A percentile compares a stretch with the other conserved stretches of the same genome.
Evolutionary conservation across 805 yeast species (phyloP).

Genomic region (Candida caryicola): DNA sequence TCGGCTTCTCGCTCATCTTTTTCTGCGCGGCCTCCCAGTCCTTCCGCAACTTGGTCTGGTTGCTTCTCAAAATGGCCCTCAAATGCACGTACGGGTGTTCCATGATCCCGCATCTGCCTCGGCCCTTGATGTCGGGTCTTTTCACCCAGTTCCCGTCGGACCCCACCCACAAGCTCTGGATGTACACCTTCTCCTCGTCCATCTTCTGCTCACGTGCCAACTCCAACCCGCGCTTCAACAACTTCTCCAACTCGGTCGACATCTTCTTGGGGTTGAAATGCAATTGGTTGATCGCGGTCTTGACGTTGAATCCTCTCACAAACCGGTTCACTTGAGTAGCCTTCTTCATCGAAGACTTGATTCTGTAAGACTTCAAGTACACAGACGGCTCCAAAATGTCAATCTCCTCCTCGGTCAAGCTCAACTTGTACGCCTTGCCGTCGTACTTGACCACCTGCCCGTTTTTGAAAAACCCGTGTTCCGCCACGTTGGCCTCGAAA

Average conservation of each 20-base stretch:
- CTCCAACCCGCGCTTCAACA: slow-evolving; percentile 67
- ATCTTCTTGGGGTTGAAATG: slow-evolving; percentile 82
- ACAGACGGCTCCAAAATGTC: slow-evolving; percentile 84
- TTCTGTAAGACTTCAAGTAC: slow-evolving; percentile 74
- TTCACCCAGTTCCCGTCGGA: slow-evolving; percentile 75
- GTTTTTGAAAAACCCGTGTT: slow-evolving; percentile 70
- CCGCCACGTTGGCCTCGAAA: slow-evolving; percentile 56
- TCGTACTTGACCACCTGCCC: slow-evolving; percentile 44
- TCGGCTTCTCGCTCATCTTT: slow-evolving; percentile 50
- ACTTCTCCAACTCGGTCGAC: slow-evolving; percentile 72
- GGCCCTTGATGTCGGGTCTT: slow-evolving; percentile 78
- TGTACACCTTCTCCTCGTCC: slow-evolving; percentile 59
- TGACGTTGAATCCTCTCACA: slow-evolving; percentile 65
- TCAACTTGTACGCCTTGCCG: slow-evolving; percentile 53
- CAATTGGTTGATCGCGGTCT: slow-evolving; percentile 84
- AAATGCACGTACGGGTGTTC: slow-evolving; percentile 78
- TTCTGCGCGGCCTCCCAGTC: slow-evolving; percentile 56
- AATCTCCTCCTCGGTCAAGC: slow-evolving; percentile 61
- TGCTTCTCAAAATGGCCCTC: slow-evolving; percentile 69
- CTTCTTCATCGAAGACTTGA: slow-evolving; percentile 86
- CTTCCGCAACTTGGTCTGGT: slow-evolving; percentile 59
- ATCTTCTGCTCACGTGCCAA: slow-evolving; percentile 64
- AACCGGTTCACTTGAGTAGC: slow-evolving; percentile 77
- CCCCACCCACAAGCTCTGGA: slow-evolving; percentile 87
- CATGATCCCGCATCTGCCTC: slow-evolving; percentile 84